phyloP scores from a whole-genome alignment of 805 yeast species.

The Ogataea polymorpha region DNA sequence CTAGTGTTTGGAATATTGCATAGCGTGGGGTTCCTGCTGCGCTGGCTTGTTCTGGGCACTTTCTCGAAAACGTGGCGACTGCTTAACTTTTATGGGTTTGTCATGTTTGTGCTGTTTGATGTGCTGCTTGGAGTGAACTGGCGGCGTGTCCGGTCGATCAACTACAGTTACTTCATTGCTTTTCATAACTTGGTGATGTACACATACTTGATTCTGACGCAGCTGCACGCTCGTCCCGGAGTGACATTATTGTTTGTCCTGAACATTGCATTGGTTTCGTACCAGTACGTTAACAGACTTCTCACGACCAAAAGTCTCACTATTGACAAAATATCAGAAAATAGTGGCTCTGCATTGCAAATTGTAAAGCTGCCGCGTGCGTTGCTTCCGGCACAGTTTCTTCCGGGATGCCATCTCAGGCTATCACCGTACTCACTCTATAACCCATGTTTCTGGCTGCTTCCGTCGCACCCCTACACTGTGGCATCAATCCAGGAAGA shows the following conservation, averaged over 20 bases:
- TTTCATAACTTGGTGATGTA: constrained; percentile 53
- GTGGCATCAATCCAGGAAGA: constrained; percentile 39
- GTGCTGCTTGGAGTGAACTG: constrained; percentile 45
- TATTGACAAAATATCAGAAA: constrained; percentile 20
- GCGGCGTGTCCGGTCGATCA: constrained; percentile 44
- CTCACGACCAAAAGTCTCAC: constrained; percentile 18
- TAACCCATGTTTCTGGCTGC: constrained; percentile 43
- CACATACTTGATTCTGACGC: constrained; percentile 41
- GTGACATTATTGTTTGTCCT: constrained; percentile 39
- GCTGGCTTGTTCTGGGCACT: constrained; percentile 43
- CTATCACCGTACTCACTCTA: constrained; percentile 35
- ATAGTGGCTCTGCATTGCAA: constrained; percentile 22
- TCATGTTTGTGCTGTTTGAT: constrained; percentile 36
- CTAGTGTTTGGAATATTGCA: constrained; percentile 46
- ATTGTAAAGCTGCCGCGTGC: constrained; percentile 22
- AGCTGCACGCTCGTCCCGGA: constrained; percentile 71
- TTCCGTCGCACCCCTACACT: constrained; percentile 69
- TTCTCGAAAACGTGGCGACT: constrained; percentile 35
- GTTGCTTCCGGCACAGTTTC: constrained; percentile 26
- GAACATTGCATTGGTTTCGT: constrained; percentile 31
- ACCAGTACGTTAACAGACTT: constrained; percentile 38
- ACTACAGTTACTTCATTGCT: constrained; percentile 54
- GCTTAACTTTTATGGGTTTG: constrained; percentile 52
- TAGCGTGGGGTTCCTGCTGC: constrained; percentile 46
- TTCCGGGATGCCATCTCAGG: constrained; percentile 60